phyloP scores from a whole-genome alignment of 768 basidiomycete species.

The Porphyrellus cyaneotinctus region DNA sequence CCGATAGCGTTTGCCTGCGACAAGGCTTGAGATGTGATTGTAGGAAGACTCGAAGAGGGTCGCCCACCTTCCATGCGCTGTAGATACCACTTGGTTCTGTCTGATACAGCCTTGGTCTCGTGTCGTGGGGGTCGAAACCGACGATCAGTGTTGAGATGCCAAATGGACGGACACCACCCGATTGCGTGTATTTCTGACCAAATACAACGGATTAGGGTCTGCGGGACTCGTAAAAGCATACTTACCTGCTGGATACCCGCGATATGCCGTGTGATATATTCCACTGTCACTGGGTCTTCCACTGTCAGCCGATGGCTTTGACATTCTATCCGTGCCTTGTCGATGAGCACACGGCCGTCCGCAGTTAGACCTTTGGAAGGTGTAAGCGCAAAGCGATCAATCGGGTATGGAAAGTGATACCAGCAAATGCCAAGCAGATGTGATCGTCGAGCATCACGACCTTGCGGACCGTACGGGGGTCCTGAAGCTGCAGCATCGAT shows the following conservation, averaged over 20 bases:
- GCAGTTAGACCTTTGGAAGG: slow-evolving; percentile 78
- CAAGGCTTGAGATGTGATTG: not conserved
- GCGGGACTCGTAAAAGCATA: not conserved
- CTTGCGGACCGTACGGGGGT: slow-evolving; percentile 95
- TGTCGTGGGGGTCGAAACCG: slow-evolving; percentile 94
- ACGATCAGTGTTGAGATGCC: slow-evolving; percentile 96
- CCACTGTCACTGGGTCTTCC: slow-evolving; percentile 96
- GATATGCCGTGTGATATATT: slow-evolving; percentile 97
- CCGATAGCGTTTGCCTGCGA: slow-evolving; percentile 93
- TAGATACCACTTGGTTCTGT: slow-evolving; percentile 98
- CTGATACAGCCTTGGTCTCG: slow-evolving; percentile 84
- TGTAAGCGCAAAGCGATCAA: slow-evolving; percentile 9
- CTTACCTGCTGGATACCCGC: slow-evolving; percentile 97
- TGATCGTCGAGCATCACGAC: slow-evolving; percentile 99
- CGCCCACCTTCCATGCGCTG: slow-evolving; percentile 90
- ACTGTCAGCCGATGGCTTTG: slow-evolving; percentile 96
- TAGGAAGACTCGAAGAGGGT: not conserved
- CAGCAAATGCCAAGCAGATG: slow-evolving; percentile 94
- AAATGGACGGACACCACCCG: slow-evolving; percentile 96
- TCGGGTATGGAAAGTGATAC: slow-evolving; percentile 41
- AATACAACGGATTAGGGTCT: not conserved
- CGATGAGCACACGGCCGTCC: slow-evolving; percentile 95
- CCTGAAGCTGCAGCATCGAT: slow-evolving; percentile 93
- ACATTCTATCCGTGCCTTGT: slow-evolving; percentile 97
- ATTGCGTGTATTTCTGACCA: slow-evolving; percentile 89